Percentiles rank a stretch among this genome's conserved stretches.
Conservation (phyloP, 2,329 filamentous ascomycete species). For the Lachnellula cervina region DNA sequence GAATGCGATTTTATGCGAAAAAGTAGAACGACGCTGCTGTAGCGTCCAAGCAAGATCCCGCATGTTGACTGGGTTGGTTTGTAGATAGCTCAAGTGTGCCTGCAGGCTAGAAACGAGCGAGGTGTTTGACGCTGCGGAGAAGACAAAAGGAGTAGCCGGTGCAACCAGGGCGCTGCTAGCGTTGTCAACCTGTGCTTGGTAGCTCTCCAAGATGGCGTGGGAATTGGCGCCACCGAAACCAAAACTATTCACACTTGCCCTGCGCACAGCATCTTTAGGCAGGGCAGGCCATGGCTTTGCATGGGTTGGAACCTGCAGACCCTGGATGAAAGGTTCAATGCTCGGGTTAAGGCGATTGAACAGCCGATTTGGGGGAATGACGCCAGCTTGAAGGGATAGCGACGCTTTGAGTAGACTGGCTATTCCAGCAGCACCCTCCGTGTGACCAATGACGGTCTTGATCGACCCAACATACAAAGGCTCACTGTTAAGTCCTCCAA, state of each 20-base stretch:
- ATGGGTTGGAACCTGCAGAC: slow-evolving; percentile 7
- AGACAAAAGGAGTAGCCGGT: background rate
- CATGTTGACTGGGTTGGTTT: slow-evolving; percentile 1
- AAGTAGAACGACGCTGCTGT: slow-evolving; percentile 1
- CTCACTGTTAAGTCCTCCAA: slow-evolving; percentile 11
- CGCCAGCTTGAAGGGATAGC: slow-evolving; percentile 23
- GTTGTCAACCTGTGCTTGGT: slow-evolving; percentile 31
- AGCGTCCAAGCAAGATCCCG: slow-evolving; percentile 1
- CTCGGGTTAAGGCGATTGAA: slow-evolving; percentile 13
- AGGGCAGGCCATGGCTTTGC: slow-evolving; percentile 13
- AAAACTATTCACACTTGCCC: slow-evolving; percentile 25
- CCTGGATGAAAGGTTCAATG: slow-evolving; percentile 20
- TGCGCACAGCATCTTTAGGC: slow-evolving; percentile 5
- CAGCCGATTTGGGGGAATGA: slow-evolving; percentile 5
- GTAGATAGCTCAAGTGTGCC: background rate
- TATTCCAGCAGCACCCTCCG: slow-evolving; percentile 21
- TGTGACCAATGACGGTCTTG: slow-evolving; percentile 28
- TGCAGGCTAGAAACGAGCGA: background rate
- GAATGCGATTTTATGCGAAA: slow-evolving; percentile 4
- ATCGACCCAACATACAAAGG: slow-evolving; percentile 8
- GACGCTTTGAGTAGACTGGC: slow-evolving; percentile 22
- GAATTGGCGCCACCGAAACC: slow-evolving; percentile 26
- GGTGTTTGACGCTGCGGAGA: slow-evolving; percentile 1
- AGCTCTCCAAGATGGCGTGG: slow-evolving; percentile 27
- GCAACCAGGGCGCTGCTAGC: background rate